Base-by-base conservation (phyloP, 2,329 filamentous ascomycete genomes). In the Colletotrichum lentis region DNA sequence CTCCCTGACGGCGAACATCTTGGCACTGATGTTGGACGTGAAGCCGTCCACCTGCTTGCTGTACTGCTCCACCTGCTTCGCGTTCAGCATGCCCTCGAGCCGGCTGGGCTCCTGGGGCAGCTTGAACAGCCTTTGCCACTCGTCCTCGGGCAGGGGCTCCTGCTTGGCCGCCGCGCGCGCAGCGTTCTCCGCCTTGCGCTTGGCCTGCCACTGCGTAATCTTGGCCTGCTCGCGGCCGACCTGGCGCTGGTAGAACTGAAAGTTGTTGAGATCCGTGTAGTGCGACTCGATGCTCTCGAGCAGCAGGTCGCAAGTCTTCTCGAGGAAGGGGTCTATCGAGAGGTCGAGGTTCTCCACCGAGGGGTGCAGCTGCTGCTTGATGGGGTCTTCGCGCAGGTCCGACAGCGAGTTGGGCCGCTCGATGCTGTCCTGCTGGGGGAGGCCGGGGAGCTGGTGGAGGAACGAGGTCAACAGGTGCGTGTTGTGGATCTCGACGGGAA, bases 201-300 rank as follows among this genome's bases (percentile, higher is more conserved):
- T 98, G 70, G 90, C 84, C 83, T 98, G 95, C 96, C 96, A 99
- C 72, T 94, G 91, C 63, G 92, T 90, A 75, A 99, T 97, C 88
- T 98, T 99, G 76, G 91, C 84, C 84, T 99, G 96, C 84, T 99
- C 96, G 74, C 96, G 92, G 62, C 90, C 91, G 66, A 98, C 86
- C 77, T 96, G 94, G 76, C 96, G 89, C 83, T 97, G 94, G 85
- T 97, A 97, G 87, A 88, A 89, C 81, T 97, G 94, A 84, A 96
- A 96, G 87, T 99, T 99, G 89, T 98, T 98, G 79, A 97, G 91
- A 82, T 99, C 96, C 69, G 94, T 97, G 84, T 98, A 96, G 85
- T 99, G 96, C 64, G 91, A 91, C 85, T 99, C 96, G 79, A 99
- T 97, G 84, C 91, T 94, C 77, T 99, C 96, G 71, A 98, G 89